Evolutionary conservation across 164 flowering plant genomes (phyloP), one percentile per base, ranked within the genome.

Genomic region (Aristolochia contorta): DNA sequence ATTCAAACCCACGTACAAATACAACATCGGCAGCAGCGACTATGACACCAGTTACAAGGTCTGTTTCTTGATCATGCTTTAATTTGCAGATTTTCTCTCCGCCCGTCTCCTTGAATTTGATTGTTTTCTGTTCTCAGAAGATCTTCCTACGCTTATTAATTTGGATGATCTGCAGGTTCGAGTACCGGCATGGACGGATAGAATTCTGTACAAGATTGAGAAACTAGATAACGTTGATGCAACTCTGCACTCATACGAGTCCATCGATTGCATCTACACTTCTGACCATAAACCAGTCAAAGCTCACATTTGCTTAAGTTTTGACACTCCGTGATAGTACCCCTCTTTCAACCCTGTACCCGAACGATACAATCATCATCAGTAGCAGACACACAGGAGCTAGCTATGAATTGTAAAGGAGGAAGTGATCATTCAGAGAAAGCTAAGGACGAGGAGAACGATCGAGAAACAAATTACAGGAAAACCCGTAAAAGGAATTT

Each of bases 41-140:
- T 87, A 87, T 19, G 95, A 87, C 54, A 84, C 91, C 8, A 87
- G 95, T 73, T 65, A 79, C 72, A 87, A 87, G 88, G 90, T 82
- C 19, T 56, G 19, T 41, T 23, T 45, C 43, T 37, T n/a, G n/a
- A n/a, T 22, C 41, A 21, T 22, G 23, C 55, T 25, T n/a, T n/a
- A n/a, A n/a, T 2, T 60, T 6, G 7, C 12, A 37, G 7, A 3
- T n/a, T 20, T 20, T 53, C 15, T 21, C 27, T 2, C 24, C 0
- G 24, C 20, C 24, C 10, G 6, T 13, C 27, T 27, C 14, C 30
- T 53, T 20, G 7, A 22, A 53, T 6, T 52, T 18, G 1, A 50
- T 50, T 16, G 12, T 20, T 52, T 21, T 10, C 14, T 20, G 25
- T 20, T 21, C 24, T 52, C 0, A 9, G 33, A 9, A 20, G 18